These are phyloP conservation scores for Austropuccinia psidii DNA, from an alignment of 1,284 basidiomycete species.

Conservation along the genomic window DNA sequence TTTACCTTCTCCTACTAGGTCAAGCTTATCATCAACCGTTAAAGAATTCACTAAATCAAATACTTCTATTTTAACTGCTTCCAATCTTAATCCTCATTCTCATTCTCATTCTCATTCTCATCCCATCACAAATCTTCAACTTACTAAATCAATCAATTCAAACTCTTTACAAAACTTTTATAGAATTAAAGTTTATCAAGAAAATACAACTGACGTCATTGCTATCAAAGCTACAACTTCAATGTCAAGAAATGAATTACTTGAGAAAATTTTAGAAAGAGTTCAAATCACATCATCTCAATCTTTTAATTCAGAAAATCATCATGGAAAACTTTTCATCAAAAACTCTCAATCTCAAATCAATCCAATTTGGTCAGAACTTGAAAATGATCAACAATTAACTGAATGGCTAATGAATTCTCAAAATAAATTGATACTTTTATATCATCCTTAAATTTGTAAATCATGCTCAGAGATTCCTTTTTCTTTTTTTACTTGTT, in stretches of 20 bases:
- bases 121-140: background rate
- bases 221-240: constrained; percentile 96
- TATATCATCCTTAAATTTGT: too few species aligned
- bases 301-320: background rate
- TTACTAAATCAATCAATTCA: constrained; percentile 52
- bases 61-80: too few species aligned
- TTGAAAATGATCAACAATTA: constrained; percentile 10
- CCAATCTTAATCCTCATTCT: too few species aligned
- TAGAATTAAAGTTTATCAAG: constrained; percentile 96
- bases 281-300: constrained; percentile 48
- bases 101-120: too few species aligned
- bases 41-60: too few species aligned
- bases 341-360: too few species aligned
- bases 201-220: constrained; percentile 82
- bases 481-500: too few species aligned
- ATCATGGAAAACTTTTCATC: constrained; percentile 4
- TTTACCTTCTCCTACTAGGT: too few species aligned
- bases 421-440: background rate
- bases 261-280: constrained; percentile 81
- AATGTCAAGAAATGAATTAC: constrained; percentile 72
- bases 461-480: too few species aligned
- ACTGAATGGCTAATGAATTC: constrained; percentile 4
- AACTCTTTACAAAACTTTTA: constrained; percentile 66
- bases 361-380: background rate
- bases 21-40: too few species aligned